These are phyloP conservation scores for Corynespora cassiicola DNA, from an alignment of 2,329 filamentous ascomycete genomes.

Conservation along the genomic window DNA sequence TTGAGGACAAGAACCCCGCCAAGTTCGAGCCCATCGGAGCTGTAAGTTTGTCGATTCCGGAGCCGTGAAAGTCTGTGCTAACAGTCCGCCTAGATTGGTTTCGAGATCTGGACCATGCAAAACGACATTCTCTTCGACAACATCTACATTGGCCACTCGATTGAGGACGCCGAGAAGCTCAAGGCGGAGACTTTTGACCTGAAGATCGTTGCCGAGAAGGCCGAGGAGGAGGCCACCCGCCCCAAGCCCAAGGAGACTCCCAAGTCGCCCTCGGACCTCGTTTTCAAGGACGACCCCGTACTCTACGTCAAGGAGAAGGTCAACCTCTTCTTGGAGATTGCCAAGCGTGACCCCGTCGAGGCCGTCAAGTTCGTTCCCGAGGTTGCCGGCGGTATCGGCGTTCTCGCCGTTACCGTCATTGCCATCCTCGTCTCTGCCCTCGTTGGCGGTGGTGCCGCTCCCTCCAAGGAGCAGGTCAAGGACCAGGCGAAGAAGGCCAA, in stretches of 20 bases:
- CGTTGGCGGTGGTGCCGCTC: slow-evolving; percentile 66
- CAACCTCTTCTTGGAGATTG: slow-evolving; percentile 86
- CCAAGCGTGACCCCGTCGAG: slow-evolving; percentile 80
- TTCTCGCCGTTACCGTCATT: slow-evolving; percentile 72
- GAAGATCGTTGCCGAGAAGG: slow-evolving; percentile 85
- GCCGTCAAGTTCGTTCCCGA: slow-evolving; percentile 91
- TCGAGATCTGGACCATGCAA: slow-evolving; percentile 99
- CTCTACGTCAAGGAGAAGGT: slow-evolving; percentile 90
- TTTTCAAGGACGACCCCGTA: slow-evolving; percentile 90
- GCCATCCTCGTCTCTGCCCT: slow-evolving; percentile 73
- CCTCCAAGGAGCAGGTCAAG: slow-evolving; percentile 71
- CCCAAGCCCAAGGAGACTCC: slow-evolving; percentile 73
- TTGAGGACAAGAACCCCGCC: slow-evolving; percentile 93
- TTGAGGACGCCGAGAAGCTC: slow-evolving; percentile 89
- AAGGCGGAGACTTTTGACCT: slow-evolving; percentile 87
- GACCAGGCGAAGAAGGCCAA: slow-evolving; percentile 79
- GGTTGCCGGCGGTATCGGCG: slow-evolving; percentile 80
- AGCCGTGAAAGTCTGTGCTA: slow-evolving; percentile 12
- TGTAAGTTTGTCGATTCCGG: slow-evolving; percentile 64
- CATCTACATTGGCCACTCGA: slow-evolving; percentile 98
- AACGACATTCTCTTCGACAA: slow-evolving; percentile 99
- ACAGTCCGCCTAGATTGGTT: slow-evolving; percentile 73
- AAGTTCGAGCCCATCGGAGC: slow-evolving; percentile 99
- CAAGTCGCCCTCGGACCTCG: slow-evolving; percentile 77
- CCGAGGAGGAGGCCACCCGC: slow-evolving; percentile 77